Evolutionary conservation across 108 stramenopile genomes (phyloP).

Genomic region (Pseudonitzschia pungens): DNA sequence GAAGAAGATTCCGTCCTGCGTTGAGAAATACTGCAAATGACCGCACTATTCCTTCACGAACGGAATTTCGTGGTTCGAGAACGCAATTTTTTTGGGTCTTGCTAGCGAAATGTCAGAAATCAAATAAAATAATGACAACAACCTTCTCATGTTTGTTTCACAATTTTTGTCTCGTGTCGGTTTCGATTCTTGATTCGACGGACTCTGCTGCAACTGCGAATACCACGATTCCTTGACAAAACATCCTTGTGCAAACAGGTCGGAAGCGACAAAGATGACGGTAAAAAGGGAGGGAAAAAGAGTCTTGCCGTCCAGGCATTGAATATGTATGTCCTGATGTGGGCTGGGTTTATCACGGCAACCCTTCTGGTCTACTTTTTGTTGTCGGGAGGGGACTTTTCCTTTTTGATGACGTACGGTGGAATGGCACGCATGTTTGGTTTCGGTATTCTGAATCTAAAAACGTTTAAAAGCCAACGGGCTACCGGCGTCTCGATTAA

Average conservation of each 20-base stretch:
- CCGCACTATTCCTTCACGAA: not conserved
- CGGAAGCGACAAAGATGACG: conserved; percentile 49
- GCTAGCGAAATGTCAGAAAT: not conserved
- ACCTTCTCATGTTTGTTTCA: no score
- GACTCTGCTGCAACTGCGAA: not conserved
- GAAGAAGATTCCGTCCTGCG: conserved; percentile 4
- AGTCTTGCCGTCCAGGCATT: conserved; percentile 82
- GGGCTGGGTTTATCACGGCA: conserved; percentile 91
- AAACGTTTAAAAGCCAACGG: conserved; percentile 79
- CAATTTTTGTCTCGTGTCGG: not conserved
- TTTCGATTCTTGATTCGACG: not conserved
- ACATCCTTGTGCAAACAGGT: not conserved
- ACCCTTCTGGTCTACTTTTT: conserved; percentile 92
- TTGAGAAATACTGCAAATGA: not conserved
- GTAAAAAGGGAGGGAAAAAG: conserved; percentile 58
- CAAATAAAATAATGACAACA: no score
- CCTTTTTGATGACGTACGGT: conserved; percentile 97
- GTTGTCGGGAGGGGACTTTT: conserved; percentile 94
- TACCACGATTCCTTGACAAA: not conserved
- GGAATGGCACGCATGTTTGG: conserved; percentile 96
- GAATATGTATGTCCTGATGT: conserved; percentile 87
- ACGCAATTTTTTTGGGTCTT: not conserved
- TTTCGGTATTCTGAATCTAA: conserved; percentile 92
- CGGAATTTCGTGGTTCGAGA: conserved; percentile 7
- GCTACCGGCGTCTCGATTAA: conserved; percentile 93